Conservation (phyloP, 257 asterid genomes). For the Nemophila menziesii region DNA sequence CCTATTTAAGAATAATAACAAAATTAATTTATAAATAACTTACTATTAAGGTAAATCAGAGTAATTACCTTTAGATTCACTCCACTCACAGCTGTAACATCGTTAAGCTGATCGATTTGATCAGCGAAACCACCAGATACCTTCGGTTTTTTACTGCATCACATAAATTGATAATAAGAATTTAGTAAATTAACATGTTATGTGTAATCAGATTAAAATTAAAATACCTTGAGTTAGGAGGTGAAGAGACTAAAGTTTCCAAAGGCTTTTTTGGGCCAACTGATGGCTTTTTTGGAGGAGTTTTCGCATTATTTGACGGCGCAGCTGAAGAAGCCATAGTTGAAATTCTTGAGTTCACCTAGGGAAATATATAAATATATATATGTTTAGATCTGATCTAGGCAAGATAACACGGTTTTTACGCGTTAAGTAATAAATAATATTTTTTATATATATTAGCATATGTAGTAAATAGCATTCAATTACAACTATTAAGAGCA, state of each 20-base stretch:
- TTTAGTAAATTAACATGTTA: too few relatives aligned
- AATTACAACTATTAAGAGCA: too few relatives aligned
- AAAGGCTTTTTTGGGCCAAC: constrained; percentile 79
- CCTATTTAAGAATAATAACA: constrained; percentile 32
- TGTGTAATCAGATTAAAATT: too few relatives aligned
- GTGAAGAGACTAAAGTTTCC: constrained; percentile 70
- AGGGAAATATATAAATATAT: too few relatives aligned
- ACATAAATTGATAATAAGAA: constrained; percentile 4
- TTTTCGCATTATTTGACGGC: constrained; percentile 44
- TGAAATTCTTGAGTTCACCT: constrained; percentile 50
- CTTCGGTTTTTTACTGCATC: constrained; percentile 91
- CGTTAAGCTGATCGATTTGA: constrained; percentile 97
- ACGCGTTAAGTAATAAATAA: too few relatives aligned
- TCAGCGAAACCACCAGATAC: constrained; percentile 67
- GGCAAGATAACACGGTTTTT: too few relatives aligned
- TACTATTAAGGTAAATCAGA: constrained; percentile 9
- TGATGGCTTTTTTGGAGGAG: constrained; percentile 43
- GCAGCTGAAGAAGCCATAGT: constrained; percentile 37
- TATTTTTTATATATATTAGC: too few relatives aligned
- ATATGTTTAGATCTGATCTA: too few relatives aligned
- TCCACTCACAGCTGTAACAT: constrained; percentile 97
- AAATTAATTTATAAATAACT: neutral
- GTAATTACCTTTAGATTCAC: constrained; percentile 78
- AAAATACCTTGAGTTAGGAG: constrained; percentile 69
- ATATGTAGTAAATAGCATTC: too few relatives aligned